phyloP scores from a whole-genome alignment of 208 protist genomes.

The Acanthamoeba triangularis region DNA sequence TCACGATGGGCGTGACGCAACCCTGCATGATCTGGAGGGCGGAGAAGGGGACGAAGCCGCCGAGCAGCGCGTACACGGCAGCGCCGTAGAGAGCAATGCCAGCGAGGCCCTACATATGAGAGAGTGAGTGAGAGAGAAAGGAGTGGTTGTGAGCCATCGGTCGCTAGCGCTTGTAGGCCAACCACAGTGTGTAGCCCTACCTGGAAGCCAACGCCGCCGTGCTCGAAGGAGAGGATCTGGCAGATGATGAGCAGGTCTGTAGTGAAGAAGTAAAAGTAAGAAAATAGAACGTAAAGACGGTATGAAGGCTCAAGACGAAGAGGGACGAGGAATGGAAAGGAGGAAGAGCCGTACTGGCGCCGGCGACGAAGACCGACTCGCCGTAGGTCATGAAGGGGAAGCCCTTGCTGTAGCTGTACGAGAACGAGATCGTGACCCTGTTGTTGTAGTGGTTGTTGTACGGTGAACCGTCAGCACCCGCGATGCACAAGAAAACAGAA shows the following conservation, averaged over 20 bases:
- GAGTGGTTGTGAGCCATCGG: background rate
- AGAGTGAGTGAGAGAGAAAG: too few relatives aligned
- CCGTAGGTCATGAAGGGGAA: conserved; percentile 86
- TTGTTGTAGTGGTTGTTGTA: background rate
- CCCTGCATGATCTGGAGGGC: conserved; percentile 37
- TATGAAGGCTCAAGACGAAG: background rate
- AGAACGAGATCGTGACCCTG: conserved; percentile 56
- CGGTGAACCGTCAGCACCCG: too few relatives aligned
- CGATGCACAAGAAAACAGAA: background rate
- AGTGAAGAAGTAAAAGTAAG: background rate
- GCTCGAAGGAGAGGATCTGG: conserved; percentile 71
- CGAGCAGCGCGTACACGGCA: background rate
- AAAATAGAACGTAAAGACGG: background rate
- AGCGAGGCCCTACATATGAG: background rate
- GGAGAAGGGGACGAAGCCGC: background rate
- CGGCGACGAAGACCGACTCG: conserved; percentile 67
- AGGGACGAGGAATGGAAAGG: background rate
- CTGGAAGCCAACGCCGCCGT: conserved; percentile 21
- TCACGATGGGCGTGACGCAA: conserved; percentile 77
- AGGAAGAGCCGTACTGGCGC: background rate
- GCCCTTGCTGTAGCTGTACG: conserved; percentile 56
- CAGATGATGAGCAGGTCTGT: conserved; percentile 66
- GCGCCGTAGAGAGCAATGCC: conserved; percentile 64
- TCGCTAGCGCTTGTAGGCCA: too few relatives aligned
- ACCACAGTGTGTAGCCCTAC: background rate